Conservation (phyloP, 345 rosid genomes). For the Aegle marmelos region DNA sequence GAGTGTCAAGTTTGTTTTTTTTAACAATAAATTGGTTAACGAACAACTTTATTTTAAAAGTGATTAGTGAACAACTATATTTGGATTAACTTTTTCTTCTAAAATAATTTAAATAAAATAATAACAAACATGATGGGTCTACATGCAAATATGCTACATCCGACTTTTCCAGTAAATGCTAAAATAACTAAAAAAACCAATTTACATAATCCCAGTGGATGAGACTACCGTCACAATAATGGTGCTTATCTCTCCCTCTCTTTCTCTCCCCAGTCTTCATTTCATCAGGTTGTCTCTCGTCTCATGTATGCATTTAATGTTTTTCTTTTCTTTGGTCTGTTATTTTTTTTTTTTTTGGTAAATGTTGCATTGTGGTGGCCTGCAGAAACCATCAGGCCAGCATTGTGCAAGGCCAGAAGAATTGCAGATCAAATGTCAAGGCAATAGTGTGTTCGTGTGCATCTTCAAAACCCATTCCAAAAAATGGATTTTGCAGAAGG, state of each 20-base stretch:
- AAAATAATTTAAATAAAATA: too few species aligned
- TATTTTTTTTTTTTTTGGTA: neutral
- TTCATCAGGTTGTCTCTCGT: conserved; percentile 28
- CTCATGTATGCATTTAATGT: neutral
- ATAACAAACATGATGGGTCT: too few species aligned
- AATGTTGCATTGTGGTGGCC: neutral
- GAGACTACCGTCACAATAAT: conserved; percentile 26
- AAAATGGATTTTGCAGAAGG: conserved; percentile 52
- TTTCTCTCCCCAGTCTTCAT: conserved; percentile 25
- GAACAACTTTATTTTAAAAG: too few species aligned
- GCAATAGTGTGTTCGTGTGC: conserved; percentile 30
- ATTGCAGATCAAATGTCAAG: conserved; percentile 33
- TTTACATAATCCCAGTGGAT: conserved; percentile 31
- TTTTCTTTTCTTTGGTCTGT: neutral
- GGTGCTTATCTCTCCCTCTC: conserved; percentile 46
- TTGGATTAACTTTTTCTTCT: too few species aligned
- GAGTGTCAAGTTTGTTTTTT: too few species aligned
- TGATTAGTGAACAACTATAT: too few species aligned
- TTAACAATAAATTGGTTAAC: too few species aligned
- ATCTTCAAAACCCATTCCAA: conserved; percentile 30
- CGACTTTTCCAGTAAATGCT: neutral
- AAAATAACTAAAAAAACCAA: neutral
- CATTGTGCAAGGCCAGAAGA: conserved; percentile 34
- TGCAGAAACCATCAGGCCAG: conserved; percentile 33
- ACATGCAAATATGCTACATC: too few species aligned